These are phyloP conservation scores for Colletotrichum chrysophilum DNA, from an alignment of 2,329 filamentous ascomycete species.

Conservation along the genomic window DNA sequence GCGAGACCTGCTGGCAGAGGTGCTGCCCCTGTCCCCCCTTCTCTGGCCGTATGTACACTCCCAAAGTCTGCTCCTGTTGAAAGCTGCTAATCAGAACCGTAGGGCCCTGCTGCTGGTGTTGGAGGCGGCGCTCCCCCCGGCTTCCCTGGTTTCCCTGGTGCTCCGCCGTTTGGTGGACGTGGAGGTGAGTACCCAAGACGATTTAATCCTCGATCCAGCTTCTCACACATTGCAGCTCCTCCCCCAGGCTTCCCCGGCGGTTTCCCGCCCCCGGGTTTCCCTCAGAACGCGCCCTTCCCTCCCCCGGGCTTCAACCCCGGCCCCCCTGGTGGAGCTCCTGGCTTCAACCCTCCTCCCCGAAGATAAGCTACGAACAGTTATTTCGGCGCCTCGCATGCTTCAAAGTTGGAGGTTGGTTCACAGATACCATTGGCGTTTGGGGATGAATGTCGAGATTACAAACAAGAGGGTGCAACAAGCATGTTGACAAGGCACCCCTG, in stretches of 20 bases:
- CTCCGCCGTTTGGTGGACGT: slow-evolving; percentile 53
- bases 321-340: slow-evolving; percentile 61
- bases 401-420: slow-evolving; percentile 22
- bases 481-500: background rate
- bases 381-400: slow-evolving; percentile 23
- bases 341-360: slow-evolving; percentile 77
- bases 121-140: slow-evolving; percentile 71
- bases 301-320: slow-evolving; percentile 58
- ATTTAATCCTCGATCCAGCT: background rate
- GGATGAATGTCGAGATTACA: slow-evolving; percentile 27
- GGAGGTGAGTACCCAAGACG: slow-evolving; percentile 52
- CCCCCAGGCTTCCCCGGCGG: slow-evolving; percentile 57
- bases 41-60: slow-evolving; percentile 69
- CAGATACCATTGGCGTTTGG: slow-evolving; percentile 36
- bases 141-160: slow-evolving; percentile 60
- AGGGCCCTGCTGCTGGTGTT: slow-evolving; percentile 86
- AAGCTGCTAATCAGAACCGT: background rate
- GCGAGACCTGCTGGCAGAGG: slow-evolving; percentile 91
- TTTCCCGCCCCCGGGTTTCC: slow-evolving; percentile 52
- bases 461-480: slow-evolving; percentile 8
- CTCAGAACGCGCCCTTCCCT: slow-evolving; percentile 44
- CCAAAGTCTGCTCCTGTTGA: background rate
- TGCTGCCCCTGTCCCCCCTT: slow-evolving; percentile 65
- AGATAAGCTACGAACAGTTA: slow-evolving; percentile 42
- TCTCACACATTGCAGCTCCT: slow-evolving; percentile 44